A percentile compares a stretch with the other conserved stretches of the same genome.
Evolutionary conservation across 176 grass and related monocot species (phyloP).

Genomic region (Zoysia pacifica): DNA sequence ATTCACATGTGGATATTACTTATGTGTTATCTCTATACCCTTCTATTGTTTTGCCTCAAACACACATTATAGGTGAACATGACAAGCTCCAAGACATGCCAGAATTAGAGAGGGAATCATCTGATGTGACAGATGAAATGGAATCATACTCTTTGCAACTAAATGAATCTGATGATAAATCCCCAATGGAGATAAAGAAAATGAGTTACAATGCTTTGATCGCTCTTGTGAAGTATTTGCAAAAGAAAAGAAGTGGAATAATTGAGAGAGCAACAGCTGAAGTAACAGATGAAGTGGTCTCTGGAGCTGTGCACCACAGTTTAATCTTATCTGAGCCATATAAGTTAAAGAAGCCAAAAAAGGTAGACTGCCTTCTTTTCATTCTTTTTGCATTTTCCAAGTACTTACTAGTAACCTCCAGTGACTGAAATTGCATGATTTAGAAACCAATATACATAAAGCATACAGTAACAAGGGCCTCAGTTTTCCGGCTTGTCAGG

Average conservation of each 20-base stretch:
- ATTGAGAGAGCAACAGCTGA: conserved; percentile 94
- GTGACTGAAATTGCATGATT: no score
- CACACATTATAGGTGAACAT: conserved; percentile 55
- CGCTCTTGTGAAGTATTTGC: conserved; percentile 94
- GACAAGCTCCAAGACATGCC: conserved; percentile 64
- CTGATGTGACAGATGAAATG: conserved; percentile 88
- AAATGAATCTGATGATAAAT: conserved; percentile 77
- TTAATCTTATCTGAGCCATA: conserved; percentile 77
- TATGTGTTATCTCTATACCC: conserved; percentile 87
- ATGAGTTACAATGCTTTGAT: conserved; percentile 85
- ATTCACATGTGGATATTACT: conserved; percentile 95
- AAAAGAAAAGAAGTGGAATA: conserved; percentile 92
- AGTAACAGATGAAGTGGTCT: conserved; percentile 94
- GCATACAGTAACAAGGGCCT: no score
- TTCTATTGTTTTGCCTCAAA: conserved; percentile 77
- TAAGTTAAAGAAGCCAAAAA: conserved; percentile 59
- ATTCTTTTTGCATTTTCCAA: conserved; percentile 11
- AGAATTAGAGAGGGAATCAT: conserved; percentile 81
- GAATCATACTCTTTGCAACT: conserved; percentile 64
- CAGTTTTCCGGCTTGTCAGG: not conserved
- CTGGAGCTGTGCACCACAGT: conserved; percentile 85
- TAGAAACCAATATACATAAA: no score
- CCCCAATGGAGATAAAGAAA: conserved; percentile 73
- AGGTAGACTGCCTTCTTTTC: conserved; percentile 38
- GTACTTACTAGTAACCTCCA: not conserved